Conservation (phyloP, 2,329 filamentous ascomycete genomes). For the Drechslera avenae region DNA sequence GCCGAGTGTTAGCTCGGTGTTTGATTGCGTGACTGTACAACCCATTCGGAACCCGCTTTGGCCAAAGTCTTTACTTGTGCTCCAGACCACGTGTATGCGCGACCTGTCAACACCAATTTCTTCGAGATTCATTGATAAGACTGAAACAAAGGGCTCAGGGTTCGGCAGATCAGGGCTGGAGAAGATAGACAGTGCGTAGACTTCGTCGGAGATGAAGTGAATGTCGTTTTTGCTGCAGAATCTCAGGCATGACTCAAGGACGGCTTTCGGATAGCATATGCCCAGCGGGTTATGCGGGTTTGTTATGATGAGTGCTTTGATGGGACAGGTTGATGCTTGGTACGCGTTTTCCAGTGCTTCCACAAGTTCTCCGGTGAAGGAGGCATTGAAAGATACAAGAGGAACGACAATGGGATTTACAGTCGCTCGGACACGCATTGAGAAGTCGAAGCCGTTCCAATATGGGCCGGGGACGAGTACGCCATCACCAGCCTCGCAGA, state of each 20-base stretch:
- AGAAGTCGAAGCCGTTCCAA: constrained; percentile 24
- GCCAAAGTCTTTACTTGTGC: constrained; percentile 44
- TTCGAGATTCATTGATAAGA: not conserved
- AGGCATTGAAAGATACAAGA: constrained; percentile 6
- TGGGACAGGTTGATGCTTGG: constrained; percentile 2
- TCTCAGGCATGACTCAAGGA: constrained; percentile 28
- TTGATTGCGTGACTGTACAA: not conserved
- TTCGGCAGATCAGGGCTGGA: not conserved
- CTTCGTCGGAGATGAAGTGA: constrained; percentile 46
- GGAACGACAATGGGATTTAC: constrained; percentile 17
- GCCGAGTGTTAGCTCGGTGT: not conserved
- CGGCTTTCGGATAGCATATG: constrained; percentile 31
- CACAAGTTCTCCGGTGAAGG: constrained; percentile 19
- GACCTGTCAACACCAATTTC: constrained; percentile 23
- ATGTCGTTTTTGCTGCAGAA: constrained; percentile 39
- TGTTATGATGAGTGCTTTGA: constrained; percentile 49
- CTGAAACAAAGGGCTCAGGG: not conserved
- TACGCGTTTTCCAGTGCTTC: constrained; percentile 8
- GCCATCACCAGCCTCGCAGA: constrained; percentile 44
- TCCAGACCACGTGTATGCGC: constrained; percentile 42
- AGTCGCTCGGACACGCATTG: constrained; percentile 8
- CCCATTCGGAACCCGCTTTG: constrained; percentile 38
- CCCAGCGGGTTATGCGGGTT: constrained; percentile 54
- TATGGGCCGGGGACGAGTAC: constrained; percentile 39
- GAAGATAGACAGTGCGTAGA: constrained; percentile 42